These are phyloP conservation scores for Pestalotiopsis sp. DNA, from an alignment of 2,329 filamentous ascomycete genomes.

Conservation along the genomic window DNA sequence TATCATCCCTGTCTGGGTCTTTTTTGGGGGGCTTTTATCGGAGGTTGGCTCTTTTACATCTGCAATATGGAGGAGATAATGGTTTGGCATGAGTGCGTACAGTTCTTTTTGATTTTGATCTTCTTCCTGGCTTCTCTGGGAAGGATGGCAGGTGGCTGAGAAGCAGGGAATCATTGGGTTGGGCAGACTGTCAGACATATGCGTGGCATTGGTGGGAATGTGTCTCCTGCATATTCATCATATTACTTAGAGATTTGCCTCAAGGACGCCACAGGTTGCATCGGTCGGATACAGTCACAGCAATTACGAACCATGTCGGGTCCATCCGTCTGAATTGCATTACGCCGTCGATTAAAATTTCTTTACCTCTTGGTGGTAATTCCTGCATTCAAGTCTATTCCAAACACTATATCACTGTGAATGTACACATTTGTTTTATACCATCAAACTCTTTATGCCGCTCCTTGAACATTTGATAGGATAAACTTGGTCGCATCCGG, in stretches of 20 bases:
- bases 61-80: neutral
- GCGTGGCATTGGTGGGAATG: slow-evolving; percentile 9
- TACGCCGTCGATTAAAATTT: no score
- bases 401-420: no score
- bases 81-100: slow-evolving; percentile 10
- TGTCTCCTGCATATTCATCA: slow-evolving; percentile 4
- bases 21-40: no score
- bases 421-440: no score
- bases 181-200: slow-evolving; percentile 6
- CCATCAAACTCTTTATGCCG: neutral
- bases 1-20: neutral
- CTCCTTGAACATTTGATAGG: slow-evolving; percentile 14
- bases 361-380: no score
- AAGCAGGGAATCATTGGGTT: neutral
- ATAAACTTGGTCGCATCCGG: slow-evolving; percentile 18
- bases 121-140: no score
- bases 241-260: slow-evolving; percentile 8
- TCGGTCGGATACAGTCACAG: slow-evolving; percentile 5
- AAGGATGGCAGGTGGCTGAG: neutral
- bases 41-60: neutral
- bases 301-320: neutral
- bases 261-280: slow-evolving; percentile 11
- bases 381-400: no score
- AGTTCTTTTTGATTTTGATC: neutral
- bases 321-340: neutral